Evolutionary conservation across 805 yeast genomes (phyloP), one percentile per base, ranked within the genome.

Genomic region (Metschnikowia drakensbergensis): DNA sequence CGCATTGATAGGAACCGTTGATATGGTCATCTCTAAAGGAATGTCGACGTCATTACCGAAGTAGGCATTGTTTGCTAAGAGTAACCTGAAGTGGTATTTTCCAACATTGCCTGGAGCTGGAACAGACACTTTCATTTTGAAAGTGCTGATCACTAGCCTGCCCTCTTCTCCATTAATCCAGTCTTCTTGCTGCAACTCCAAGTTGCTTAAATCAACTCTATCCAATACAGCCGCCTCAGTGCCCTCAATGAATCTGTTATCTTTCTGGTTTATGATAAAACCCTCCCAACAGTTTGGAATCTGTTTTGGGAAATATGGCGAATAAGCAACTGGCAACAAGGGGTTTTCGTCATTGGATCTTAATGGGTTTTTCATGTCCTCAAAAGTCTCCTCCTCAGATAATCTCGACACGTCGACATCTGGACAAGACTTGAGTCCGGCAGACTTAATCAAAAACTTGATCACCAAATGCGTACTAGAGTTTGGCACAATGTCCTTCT

Each of bases 51-150:
- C 97, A 17, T 80, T 68, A 5, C 96, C 96, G 64, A 88, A 88
- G 65, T 88, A 91, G 39, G 86, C 82, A 46, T 86, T 77, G 47
- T 86, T 84, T 61, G 82, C 81, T 61, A 92, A 65, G 25, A 83
- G 68, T 13, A 91, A 71, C 68, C 90, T 79, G 74, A 88, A 88
- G 54, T 80, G 83, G 61, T 69, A 80, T 37, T 69, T 72, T 37
- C 95, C 96, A 13, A 71, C 69, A 48, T 76, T 76, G 17, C 76
- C 77, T n/a, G 98, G 97, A 11, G 96, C 82, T 39, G 95, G 90
- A 42, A 82, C 75, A 6, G 84, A 67, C 42, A 91, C 64, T 57
- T 84, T 88, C 49, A 91, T 74, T 62, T 87, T 89, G 61, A 88
- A 84, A 1, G 92, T 84, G 40, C 89, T 84, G 48, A 90, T 72